Conservation (phyloP, 768 basidiomycete genomes). For the Imleria badia region DNA sequence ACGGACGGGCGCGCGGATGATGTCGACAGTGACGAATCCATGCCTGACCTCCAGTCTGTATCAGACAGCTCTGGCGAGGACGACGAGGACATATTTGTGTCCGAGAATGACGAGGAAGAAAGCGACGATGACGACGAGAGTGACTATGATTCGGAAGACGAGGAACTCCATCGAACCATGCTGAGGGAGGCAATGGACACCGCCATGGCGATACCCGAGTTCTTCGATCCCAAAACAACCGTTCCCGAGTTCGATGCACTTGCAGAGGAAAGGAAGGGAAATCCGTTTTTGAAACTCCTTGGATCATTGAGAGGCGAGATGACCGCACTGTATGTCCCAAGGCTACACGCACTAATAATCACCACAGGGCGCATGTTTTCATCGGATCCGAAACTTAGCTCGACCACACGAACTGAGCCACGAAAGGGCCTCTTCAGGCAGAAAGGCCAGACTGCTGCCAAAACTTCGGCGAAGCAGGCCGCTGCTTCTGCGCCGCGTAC, state of each 20-base stretch:
- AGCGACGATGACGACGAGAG: conserved; percentile 39
- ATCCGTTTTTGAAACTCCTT: conserved; percentile 77
- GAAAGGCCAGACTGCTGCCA: conserved; percentile 14
- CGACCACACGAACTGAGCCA: conserved; percentile 35
- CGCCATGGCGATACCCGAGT: conserved; percentile 55
- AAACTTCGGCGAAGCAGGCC: conserved; percentile 9
- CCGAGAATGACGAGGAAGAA: conserved; percentile 37
- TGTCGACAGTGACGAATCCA: conserved; percentile 48
- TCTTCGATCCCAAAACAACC: conserved; percentile 49
- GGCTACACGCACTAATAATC: background rate
- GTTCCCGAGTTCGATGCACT: conserved; percentile 45
- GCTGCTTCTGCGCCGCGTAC: background rate
- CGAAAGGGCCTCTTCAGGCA: conserved; percentile 27
- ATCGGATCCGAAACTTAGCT: conserved; percentile 44
- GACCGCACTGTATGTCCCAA: background rate
- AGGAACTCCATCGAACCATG: conserved; percentile 61
- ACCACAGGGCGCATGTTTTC: conserved; percentile 63
- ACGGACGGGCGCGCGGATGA: conserved; percentile 42
- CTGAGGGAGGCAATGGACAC: conserved; percentile 73
- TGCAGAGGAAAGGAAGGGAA: conserved; percentile 57
- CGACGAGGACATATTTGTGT: conserved; percentile 34
- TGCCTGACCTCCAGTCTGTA: conserved; percentile 68
- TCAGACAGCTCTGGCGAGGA: conserved; percentile 55
- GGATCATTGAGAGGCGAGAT: conserved; percentile 67
- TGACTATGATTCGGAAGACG: conserved; percentile 66